These are phyloP conservation scores for Cladosporium sp. DNA, from an alignment of 2,329 filamentous ascomycete species.

Conservation along the genomic window DNA sequence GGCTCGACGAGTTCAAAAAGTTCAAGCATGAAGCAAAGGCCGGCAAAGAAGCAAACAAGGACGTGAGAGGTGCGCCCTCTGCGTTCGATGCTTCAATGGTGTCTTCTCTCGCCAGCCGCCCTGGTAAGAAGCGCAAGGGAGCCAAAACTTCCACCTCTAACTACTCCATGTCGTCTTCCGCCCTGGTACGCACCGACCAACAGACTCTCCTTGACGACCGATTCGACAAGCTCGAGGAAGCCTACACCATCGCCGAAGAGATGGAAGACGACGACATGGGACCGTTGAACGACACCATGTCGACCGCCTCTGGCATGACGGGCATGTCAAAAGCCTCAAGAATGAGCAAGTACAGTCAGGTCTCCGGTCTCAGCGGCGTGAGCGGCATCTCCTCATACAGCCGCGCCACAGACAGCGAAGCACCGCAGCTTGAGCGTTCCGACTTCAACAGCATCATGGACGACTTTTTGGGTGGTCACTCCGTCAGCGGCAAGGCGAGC, in stretches of 20 bases:
- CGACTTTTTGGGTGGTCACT: constrained; percentile 76
- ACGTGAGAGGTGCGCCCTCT: constrained; percentile 48
- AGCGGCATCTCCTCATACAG: constrained; percentile 34
- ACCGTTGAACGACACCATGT: constrained; percentile 36
- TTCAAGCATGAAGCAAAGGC: constrained; percentile 69
- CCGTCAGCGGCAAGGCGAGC: constrained; percentile 63
- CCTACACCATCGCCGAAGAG: constrained; percentile 55
- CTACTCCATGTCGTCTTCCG: constrained; percentile 89
- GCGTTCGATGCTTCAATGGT: constrained; percentile 67
- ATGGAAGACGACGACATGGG: constrained; percentile 26
- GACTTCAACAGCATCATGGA: constrained; percentile 92
- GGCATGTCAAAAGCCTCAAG: constrained; percentile 44
- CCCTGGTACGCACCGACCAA: constrained; percentile 80
- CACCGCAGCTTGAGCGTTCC: constrained; percentile 53
- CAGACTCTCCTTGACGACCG: constrained; percentile 78
- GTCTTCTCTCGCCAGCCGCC: constrained; percentile 68
- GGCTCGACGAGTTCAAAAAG: constrained; percentile 88
- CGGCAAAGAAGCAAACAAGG: constrained; percentile 41
- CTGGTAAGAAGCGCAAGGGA: constrained; percentile 91
- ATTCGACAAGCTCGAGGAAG: constrained; percentile 84
- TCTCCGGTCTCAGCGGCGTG: constrained; percentile 34
- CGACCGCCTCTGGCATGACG: constrained; percentile 45
- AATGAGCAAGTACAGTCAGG: constrained; percentile 32
- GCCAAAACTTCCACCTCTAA: constrained; percentile 81
- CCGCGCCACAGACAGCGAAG: constrained; percentile 33